Evolutionary conservation across 192 early-diverging fungal species (phyloP).

Genomic region (Rhizoclosmatium globosum): DNA sequence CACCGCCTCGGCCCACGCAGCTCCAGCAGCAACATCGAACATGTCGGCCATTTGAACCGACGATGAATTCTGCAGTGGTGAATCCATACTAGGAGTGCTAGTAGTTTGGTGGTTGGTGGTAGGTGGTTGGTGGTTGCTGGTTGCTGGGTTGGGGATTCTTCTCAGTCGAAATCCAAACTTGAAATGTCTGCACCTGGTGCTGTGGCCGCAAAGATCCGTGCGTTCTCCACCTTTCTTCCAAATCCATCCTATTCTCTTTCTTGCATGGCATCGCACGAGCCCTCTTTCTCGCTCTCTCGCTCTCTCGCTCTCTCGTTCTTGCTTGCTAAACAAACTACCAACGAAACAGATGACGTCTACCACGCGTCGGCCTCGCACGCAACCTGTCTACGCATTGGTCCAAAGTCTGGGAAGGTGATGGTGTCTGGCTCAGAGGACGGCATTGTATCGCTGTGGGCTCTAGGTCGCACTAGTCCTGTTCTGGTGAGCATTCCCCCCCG

Average conservation of each 20-base stretch:
- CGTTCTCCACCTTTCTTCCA: neutral
- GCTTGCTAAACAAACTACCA: neutral
- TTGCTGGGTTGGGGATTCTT: neutral
- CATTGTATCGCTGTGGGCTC: conserved; percentile 63
- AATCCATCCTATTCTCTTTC: neutral
- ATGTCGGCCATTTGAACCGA: conserved; percentile 25
- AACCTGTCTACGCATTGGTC: conserved; percentile 61
- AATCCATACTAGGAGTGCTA: too few species aligned
- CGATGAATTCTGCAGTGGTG: neutral
- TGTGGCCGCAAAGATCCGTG: conserved; percentile 24
- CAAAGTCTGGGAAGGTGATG: conserved; percentile 62
- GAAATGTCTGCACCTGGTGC: neutral
- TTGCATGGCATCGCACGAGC: neutral
- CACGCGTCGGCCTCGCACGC: conserved; percentile 52
- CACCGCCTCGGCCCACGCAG: conserved; percentile 26
- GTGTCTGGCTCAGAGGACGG: conserved; percentile 68
- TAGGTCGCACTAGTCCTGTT: conserved; percentile 56
- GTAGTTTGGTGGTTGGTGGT: too few species aligned
- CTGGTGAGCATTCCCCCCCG: conserved; percentile 46
- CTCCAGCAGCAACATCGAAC: conserved; percentile 29
- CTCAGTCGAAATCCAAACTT: neutral
- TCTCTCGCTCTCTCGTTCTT: neutral
- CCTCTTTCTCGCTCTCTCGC: neutral
- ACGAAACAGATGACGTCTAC: conserved; percentile 50
- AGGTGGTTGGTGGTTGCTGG: neutral